Evolutionary conservation across 306 rosid species (phyloP).

Genomic region (Quercus agrifolia): DNA sequence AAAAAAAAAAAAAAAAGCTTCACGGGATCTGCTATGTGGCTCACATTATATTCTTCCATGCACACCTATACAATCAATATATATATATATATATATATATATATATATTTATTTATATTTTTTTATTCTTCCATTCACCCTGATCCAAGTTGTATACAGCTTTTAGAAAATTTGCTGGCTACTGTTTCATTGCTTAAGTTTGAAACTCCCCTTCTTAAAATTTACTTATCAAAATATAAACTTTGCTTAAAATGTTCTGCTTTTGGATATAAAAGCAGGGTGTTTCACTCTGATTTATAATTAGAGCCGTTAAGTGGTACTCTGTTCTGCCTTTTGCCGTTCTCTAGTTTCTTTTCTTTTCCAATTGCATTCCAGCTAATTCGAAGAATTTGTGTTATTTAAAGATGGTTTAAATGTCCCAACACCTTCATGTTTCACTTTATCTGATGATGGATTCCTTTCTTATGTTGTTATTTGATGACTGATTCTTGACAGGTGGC

Average conservation of each 20-base stretch:
- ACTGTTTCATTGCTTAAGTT: not conserved
- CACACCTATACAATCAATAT: too few species aligned
- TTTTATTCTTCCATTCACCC: not conserved
- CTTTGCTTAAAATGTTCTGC: not conserved
- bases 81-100: not conserved
- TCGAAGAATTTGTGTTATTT: not conserved
- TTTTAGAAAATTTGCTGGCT: not conserved
- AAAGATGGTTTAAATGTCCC: conserved; percentile 13
- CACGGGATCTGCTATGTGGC: not conserved
- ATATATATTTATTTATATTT: too few species aligned
- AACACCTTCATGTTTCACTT: not conserved
- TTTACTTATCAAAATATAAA: not conserved
- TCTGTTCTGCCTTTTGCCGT: not conserved
- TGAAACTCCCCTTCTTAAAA: too few species aligned
- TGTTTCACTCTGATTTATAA: not conserved
- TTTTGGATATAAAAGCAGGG: not conserved
- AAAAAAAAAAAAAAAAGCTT: not conserved
- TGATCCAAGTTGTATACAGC: not conserved
- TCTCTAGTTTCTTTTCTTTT: not conserved
- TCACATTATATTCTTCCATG: not conserved
- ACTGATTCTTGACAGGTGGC: conserved; percentile 59
- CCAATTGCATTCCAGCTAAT: conserved; percentile 4
- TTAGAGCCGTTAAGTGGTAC: not conserved
- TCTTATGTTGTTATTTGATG: conserved; percentile 5
- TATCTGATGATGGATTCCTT: not conserved